These are phyloP conservation scores for Eucalyptus fibrosa DNA, from an alignment of 345 rosid genomes.

Conservation along the genomic window DNA sequence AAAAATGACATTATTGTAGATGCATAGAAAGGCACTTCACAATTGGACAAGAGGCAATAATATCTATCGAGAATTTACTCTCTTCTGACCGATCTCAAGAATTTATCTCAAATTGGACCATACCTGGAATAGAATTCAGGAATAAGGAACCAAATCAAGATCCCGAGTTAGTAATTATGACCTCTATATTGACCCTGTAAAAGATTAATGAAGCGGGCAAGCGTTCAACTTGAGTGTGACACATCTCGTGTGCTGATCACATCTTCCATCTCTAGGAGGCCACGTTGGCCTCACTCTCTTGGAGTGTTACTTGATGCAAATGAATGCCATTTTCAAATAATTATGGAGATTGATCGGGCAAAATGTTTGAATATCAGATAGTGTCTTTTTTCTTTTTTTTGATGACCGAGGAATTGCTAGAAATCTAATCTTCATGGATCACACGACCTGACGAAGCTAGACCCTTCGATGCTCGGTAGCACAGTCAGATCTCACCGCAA, in stretches of 20 bases:
- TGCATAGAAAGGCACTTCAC: background rate
- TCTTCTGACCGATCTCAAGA: background rate
- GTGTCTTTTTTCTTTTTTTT: background rate
- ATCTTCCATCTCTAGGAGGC: background rate
- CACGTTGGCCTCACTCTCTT: background rate
- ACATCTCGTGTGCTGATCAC: background rate
- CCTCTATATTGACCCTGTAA: background rate
- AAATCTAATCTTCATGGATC: accelerated
- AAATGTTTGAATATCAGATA: background rate
- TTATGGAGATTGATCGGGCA: background rate
- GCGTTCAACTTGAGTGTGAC: background rate
- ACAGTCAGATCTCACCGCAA: accelerated
- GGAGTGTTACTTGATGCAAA: background rate
- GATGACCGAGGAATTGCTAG: accelerated
- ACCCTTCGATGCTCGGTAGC: accelerated
- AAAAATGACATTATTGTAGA: background rate
- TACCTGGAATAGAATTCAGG: background rate
- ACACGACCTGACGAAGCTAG: too few species aligned
- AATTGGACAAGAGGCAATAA: background rate
- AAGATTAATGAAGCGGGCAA: background rate
- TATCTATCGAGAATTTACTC: background rate
- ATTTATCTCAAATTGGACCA: background rate
- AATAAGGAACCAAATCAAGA: background rate
- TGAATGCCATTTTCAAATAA: background rate
- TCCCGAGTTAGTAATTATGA: background rate